A percentile compares a stretch with the other conserved stretches of the same genome.
Conservation (phyloP, 192 early-diverging fungal genomes). For the Backusella macrospora region DNA sequence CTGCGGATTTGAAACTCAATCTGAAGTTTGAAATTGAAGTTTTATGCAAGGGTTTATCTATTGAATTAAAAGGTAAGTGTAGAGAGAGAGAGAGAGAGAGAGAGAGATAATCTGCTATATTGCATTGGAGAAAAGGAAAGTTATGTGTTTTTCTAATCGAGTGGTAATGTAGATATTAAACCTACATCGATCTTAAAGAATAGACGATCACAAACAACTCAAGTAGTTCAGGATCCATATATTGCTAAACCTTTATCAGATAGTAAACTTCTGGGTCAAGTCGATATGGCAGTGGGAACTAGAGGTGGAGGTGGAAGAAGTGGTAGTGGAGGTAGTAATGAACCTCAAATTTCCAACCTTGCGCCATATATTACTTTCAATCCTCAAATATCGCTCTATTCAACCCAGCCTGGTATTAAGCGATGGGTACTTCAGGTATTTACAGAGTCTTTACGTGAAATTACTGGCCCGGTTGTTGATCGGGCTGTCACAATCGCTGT, state of each 20-base stretch:
- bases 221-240: not conserved
- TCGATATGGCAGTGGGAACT: not conserved
- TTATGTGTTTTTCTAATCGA: not conserved
- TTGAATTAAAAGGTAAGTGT: constrained; percentile 71
- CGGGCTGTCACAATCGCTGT: constrained; percentile 91
- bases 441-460: constrained; percentile 36
- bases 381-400: constrained; percentile 78
- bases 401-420: constrained; percentile 80
- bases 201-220: constrained; percentile 44
- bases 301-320: not conserved
- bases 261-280: not conserved
- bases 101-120: not conserved
- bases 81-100: constrained; percentile 13
- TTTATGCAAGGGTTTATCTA: constrained; percentile 85
- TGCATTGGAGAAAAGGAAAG: not conserved
- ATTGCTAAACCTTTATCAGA: not conserved
- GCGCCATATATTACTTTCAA: constrained; percentile 76
- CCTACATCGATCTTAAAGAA: constrained; percentile 65
- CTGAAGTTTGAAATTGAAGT: constrained; percentile 99
- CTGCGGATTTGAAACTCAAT: constrained; percentile 91
- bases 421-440: constrained; percentile 69
- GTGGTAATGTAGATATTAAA: constrained; percentile 49
- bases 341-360: constrained; percentile 56
- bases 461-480: constrained; percentile 87
- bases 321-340: not conserved